Base-by-base conservation (phyloP, 2,329 filamentous ascomycete species). In the Aspergillus sp. region DNA sequence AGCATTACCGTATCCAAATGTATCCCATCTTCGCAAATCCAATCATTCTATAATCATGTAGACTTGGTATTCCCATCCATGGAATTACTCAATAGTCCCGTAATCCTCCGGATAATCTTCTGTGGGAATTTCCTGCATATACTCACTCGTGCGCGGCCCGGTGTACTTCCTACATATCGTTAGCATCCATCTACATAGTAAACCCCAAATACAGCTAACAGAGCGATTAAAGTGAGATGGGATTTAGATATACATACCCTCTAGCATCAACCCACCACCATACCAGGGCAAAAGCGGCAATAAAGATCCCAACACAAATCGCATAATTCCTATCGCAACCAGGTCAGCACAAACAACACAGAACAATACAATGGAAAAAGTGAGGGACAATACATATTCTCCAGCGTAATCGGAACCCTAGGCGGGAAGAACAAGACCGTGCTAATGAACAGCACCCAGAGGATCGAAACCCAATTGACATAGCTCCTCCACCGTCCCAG, bases 401-500 rank as follows among this genome's bases (percentile, higher is more conserved):
- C 67, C 4, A 65, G 63, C 4, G 80, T 83, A 9, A 82, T 73
- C 8, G 81, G 81, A 46, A 74, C 71, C 9, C 69, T 69, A 2
- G 79, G 76, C 7, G 81, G 81, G 68, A 82, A 82, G 64, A 83
- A 84, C 17, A 88, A 73, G n/a, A 87, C 79, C 9, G 82, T 76
- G 63, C 83, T 86, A 62, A 88, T 87, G 65, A 87, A 86, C 25
- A 80, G 62, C 3, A 87, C 84, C 86, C 86, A 88, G 3, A 73
- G 70, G n/a, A 85, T 78, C 2, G 85, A 83, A 12, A 86, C 70
- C 6, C 74, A 73, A 61, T 87, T 87, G 52, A 87, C 69, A 1
- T 79, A 77, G 49, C 77, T 78, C 53, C 82, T 81, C 81, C 81
- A 85, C 61, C 64, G 75, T 0, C 84, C 84, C 52, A 87, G 78